Percentiles rank a stretch among this genome's conserved stretches.
Evolutionary conservation across 495 filamentous ascomycete genomes (phyloP).

Genomic region (Penicillium maclennaniae): DNA sequence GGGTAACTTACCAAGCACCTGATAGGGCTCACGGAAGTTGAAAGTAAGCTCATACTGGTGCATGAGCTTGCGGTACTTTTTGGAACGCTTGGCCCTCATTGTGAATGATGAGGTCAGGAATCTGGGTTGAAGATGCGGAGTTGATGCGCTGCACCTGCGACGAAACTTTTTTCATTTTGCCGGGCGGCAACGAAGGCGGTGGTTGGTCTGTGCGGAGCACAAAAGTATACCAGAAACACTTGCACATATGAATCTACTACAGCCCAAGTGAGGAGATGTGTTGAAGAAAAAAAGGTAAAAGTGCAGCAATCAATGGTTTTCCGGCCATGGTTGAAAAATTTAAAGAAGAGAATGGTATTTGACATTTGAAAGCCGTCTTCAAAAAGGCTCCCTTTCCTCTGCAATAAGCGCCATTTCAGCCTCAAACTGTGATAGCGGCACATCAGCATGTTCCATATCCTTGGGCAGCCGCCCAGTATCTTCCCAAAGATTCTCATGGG

Average conservation of each 20-base stretch:
- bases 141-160: conserved; percentile 13
- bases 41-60: conserved; percentile 79
- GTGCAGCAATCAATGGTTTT: too few species aligned
- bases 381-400: too few species aligned
- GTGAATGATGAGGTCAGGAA: conserved; percentile 24
- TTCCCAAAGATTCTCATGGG: too few species aligned
- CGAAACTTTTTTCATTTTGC: conserved; percentile 46
- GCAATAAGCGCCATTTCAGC: too few species aligned
- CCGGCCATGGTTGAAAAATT: too few species aligned
- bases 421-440: too few species aligned
- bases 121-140: conserved; percentile 15
- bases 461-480: too few species aligned
- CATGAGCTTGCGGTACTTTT: conserved; percentile 97
- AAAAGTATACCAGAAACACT: background rate
- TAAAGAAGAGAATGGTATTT: too few species aligned
- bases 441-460: too few species aligned
- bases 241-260: background rate
- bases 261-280: too few species aligned
- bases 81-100: conserved; percentile 90
- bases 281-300: too few species aligned
- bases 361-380: too few species aligned
- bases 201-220: conserved; percentile 27
- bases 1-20: conserved; percentile 64
- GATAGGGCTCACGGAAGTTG: conserved; percentile 88
- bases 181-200: conserved; percentile 33